Evolutionary conservation across 257 asterid genomes (phyloP).

Genomic region (Handroanthus guayacan): DNA sequence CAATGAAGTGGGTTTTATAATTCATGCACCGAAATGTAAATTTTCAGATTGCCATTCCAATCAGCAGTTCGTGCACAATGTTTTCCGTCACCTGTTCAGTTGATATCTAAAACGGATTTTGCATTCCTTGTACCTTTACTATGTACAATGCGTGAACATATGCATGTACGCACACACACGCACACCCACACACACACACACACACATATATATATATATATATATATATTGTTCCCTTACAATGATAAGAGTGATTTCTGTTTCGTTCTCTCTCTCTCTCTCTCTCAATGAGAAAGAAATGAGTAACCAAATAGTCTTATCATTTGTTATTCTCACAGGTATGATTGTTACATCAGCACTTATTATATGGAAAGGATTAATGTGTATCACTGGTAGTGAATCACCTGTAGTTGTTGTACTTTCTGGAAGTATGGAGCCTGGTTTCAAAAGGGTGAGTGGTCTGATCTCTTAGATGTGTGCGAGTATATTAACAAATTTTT

Average conservation of each 20-base stretch:
- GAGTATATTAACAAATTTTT: conserved; percentile 6
- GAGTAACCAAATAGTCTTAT: conserved; percentile 17
- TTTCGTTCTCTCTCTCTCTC: background rate
- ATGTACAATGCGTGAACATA: background rate
- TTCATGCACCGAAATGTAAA: conserved; percentile 8
- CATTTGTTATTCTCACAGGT: conserved; percentile 56
- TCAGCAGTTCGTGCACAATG: conserved; percentile 8
- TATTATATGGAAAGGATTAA: conserved; percentile 96
- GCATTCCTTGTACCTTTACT: background rate
- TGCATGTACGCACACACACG: background rate
- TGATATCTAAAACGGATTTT: background rate
- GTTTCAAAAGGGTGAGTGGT: conserved; percentile 88
- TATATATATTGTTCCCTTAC: background rate
- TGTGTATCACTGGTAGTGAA: conserved; percentile 97
- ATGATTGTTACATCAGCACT: conserved; percentile 97
- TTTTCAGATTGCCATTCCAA: background rate
- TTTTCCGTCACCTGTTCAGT: background rate
- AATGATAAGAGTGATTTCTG: conserved; percentile 4
- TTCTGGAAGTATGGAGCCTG: conserved; percentile 99
- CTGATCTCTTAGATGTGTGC: conserved; percentile 17
- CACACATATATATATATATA: too few relatives aligned
- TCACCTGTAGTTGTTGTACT: conserved; percentile 99
- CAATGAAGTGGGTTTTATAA: background rate
- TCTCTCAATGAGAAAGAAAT: background rate
- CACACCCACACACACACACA: too few relatives aligned